phyloP scores from a whole-genome alignment of 2,329 filamentous ascomycete species.

The Pseudogymnoascus pannorum region DNA sequence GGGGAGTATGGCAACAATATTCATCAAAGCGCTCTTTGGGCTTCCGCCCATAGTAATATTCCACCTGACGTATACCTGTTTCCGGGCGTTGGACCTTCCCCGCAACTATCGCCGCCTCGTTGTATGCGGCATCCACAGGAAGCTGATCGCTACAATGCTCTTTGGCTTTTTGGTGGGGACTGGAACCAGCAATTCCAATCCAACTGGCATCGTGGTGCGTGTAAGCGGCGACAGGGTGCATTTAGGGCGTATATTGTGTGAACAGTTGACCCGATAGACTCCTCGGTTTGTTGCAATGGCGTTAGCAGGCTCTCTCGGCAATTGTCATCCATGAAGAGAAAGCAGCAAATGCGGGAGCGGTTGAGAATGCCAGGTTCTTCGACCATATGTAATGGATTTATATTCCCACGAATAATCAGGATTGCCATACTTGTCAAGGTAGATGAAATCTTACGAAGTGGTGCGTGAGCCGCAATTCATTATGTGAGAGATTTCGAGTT shows the following conservation, averaged over 20 bases:
- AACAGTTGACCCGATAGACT: no score
- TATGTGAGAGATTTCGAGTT: not conserved
- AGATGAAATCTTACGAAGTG: not conserved
- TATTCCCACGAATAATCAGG: not conserved
- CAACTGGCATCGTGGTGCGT: no score
- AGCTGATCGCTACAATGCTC: no score
- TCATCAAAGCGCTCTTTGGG: not conserved
- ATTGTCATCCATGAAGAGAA: not conserved
- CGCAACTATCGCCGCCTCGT: no score
- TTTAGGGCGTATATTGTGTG: no score
- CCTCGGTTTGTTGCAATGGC: not conserved
- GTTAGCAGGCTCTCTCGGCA: not conserved
- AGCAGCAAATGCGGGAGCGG: not conserved
- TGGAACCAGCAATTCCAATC: no score
- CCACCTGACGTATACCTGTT: no score
- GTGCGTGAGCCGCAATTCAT: not conserved
- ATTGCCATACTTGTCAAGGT: not conserved
- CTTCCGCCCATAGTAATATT: not conserved
- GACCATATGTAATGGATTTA: not conserved
- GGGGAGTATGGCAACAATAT: not conserved
- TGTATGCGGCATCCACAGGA: no score
- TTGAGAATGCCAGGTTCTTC: not conserved
- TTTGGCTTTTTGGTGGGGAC: no score
- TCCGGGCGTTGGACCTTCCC: no score
- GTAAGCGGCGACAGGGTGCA: no score